Evolutionary conservation across 768 basidiomycete genomes (phyloP).

Genomic region (Termitomyces sp.): DNA sequence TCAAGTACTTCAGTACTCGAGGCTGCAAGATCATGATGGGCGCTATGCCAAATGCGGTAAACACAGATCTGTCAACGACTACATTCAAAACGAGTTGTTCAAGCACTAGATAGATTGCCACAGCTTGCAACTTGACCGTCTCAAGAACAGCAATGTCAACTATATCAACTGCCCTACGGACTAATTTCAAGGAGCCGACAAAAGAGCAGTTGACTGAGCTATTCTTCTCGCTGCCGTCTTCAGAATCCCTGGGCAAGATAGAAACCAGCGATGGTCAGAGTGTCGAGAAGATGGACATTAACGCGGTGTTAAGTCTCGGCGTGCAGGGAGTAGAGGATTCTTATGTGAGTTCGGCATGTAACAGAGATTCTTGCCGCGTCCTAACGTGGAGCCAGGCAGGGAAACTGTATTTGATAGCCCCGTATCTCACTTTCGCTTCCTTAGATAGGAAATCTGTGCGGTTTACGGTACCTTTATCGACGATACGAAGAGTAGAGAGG

Average conservation of each 20-base stretch:
- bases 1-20: not conserved
- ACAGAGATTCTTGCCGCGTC: not conserved
- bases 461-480: conserved; percentile 88
- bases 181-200: conserved; percentile 83
- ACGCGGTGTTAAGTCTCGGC: conserved; percentile 78
- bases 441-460: conserved; percentile 89
- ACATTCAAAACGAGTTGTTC: not conserved
- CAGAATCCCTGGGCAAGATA: conserved; percentile 19
- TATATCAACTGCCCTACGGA: conserved; percentile 82
- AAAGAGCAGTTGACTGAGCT: conserved; percentile 81
- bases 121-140: not conserved
- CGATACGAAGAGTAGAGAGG: conserved; percentile 89
- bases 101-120: not conserved
- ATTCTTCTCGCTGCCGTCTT: conserved; percentile 80
- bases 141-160: conserved; percentile 51
- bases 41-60: not conserved
- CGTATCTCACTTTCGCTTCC: conserved; percentile 87
- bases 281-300: conserved; percentile 78
- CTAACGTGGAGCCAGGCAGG: conserved; percentile 62
- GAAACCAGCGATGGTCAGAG: conserved; percentile 30
- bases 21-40: not conserved
- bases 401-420: conserved; percentile 81
- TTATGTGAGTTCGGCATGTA: conserved; percentile 61
- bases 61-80: not conserved
- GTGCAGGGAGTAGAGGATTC: conserved; percentile 83